A percentile compares a stretch with the other conserved stretches of the same genome.
These are phyloP conservation scores for Penicillium sp. DNA, from an alignment of 2,329 filamentous ascomycete species.

Conservation along the genomic window DNA sequence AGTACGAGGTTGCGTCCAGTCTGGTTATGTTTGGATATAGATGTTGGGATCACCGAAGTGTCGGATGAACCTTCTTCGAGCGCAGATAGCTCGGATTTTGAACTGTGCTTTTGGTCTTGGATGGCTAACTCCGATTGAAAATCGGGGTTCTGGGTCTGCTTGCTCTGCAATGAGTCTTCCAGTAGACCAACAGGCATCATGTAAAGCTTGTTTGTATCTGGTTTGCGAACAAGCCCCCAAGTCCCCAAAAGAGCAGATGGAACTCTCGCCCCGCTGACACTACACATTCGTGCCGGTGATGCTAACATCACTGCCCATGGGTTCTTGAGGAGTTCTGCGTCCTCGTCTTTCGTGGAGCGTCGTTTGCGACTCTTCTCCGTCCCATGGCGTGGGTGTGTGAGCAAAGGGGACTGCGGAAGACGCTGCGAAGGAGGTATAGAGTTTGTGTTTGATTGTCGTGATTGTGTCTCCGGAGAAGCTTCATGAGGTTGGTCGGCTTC, in stretches of 20 bases:
- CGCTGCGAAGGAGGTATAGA: conserved; percentile 29
- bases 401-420: conserved; percentile 39
- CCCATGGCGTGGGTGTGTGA: conserved; percentile 24
- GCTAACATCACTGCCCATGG: conserved; percentile 44
- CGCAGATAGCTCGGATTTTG: too few species aligned
- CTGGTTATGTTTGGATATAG: neutral
- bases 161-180: conserved; percentile 28
- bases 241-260: conserved; percentile 36
- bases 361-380: conserved; percentile 27
- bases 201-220: conserved; percentile 29
- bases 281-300: conserved; percentile 38
- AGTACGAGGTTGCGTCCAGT: conserved; percentile 22
- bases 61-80: neutral
- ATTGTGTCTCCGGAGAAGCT: neutral
- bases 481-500: conserved; percentile 1
- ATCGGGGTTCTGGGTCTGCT: conserved; percentile 7
- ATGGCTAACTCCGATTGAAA: conserved; percentile 4
- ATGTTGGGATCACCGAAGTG: neutral
- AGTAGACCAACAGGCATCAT: conserved; percentile 36
- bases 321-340: conserved; percentile 35
- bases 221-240: conserved; percentile 37
- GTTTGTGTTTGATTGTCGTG: neutral
- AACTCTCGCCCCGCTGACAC: conserved; percentile 32
- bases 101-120: neutral
- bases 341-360: conserved; percentile 25